Percentiles rank a stretch among this genome's conserved stretches.
Evolutionary conservation across 2,329 filamentous ascomycete species (phyloP).

Genomic region (Fusarium brevicatenulatum): DNA sequence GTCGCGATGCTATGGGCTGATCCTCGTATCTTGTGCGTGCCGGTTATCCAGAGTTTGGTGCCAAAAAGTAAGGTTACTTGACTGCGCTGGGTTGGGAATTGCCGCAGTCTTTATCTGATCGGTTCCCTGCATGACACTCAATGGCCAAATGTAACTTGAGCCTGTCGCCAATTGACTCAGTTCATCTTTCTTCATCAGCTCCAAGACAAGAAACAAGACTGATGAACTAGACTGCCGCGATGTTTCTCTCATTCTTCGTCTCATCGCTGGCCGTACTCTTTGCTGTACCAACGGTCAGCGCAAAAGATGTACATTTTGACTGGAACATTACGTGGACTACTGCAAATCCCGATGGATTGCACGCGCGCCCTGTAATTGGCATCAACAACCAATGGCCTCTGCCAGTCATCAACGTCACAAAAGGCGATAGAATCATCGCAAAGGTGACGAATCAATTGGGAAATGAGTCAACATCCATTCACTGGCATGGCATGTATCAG

Average conservation of each 20-base stretch:
- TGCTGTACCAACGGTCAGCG: neutral
- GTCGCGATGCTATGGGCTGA: neutral
- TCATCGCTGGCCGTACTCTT: neutral
- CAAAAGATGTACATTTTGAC: neutral
- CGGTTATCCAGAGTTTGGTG: neutral
- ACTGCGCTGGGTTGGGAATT: neutral
- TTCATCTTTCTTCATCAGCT: neutral
- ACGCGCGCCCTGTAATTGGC: neutral
- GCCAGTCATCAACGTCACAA: neutral
- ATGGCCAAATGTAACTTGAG: neutral
- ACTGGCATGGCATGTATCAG: neutral
- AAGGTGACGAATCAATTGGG: neutral
- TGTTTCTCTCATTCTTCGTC: neutral
- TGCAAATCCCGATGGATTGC: neutral
- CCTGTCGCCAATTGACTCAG: neutral
- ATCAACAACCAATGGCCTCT: constrained; percentile 1
- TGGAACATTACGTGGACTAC: neutral
- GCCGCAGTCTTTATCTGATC: neutral
- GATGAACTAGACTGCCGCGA: neutral
- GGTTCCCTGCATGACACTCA: neutral
- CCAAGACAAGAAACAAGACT: rapidly evolving
- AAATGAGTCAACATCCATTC: neutral
- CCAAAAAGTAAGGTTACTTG: neutral
- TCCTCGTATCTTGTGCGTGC: neutral
- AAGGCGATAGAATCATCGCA: neutral